These are phyloP conservation scores for Lactarius hengduanensis DNA, from an alignment of 768 basidiomycete genomes.

Conservation along the genomic window DNA sequence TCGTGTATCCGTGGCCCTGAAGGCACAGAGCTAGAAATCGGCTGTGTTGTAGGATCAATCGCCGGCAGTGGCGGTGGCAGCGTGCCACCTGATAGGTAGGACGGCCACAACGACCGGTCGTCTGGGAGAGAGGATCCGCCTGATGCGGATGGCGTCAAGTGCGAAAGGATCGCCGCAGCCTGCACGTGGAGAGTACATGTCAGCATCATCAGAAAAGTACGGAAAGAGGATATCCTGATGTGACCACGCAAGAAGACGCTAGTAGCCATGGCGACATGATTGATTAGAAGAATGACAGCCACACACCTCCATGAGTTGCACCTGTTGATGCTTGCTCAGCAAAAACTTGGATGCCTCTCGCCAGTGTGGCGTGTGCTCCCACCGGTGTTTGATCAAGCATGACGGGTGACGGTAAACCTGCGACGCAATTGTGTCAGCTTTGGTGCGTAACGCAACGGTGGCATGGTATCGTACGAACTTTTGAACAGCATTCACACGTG, in stretches of 20 bases:
- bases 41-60: constrained; percentile 29
- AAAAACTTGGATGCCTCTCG: constrained; percentile 87
- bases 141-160: constrained; percentile 66
- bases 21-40: constrained; percentile 56
- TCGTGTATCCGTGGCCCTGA: constrained; percentile 65
- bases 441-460: neutral
- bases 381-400: constrained; percentile 95
- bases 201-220: neutral
- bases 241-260: neutral
- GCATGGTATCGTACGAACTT: constrained; percentile 50
- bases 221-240: neutral
- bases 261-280: constrained; percentile 17
- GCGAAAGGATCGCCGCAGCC: constrained; percentile 94
- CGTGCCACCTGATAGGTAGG: constrained; percentile 69
- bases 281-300: constrained; percentile 4
- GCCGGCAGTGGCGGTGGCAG: constrained; percentile 48
- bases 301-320: constrained; percentile 87
- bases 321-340: constrained; percentile 95
- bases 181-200: constrained; percentile 34
- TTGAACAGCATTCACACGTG: constrained; percentile 92
- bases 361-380: constrained; percentile 98
- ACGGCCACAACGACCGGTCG: constrained; percentile 91
- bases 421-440: constrained; percentile 15
- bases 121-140: constrained; percentile 82
- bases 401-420: constrained; percentile 90